A percentile compares a stretch with the other conserved stretches of the same genome.
Conservation (phyloP, 352 stramenopile species). For the Globisporangium cystogenes region DNA sequence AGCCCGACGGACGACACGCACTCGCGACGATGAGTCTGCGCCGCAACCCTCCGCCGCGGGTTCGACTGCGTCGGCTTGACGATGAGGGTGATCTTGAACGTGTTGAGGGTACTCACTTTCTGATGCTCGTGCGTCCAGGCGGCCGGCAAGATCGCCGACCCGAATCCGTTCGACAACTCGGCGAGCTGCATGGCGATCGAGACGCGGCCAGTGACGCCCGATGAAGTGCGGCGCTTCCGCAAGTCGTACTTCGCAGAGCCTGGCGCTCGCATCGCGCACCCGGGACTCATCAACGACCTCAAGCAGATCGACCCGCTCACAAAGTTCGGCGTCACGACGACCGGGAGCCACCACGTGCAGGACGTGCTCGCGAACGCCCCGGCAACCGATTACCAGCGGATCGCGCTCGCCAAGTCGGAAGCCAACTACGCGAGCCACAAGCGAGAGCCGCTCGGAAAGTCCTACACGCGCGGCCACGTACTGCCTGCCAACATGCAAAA, state of each 20-base stretch:
- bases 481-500: slow-evolving; percentile 49
- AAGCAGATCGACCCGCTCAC: slow-evolving; percentile 50
- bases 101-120: neutral
- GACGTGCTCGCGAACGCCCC: slow-evolving; percentile 47
- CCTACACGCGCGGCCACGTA: slow-evolving; percentile 58
- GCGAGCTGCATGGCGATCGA: slow-evolving; percentile 53
- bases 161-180: slow-evolving; percentile 32
- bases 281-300: slow-evolving; percentile 74
- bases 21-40: slow-evolving; percentile 9
- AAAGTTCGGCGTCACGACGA: slow-evolving; percentile 69
- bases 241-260: slow-evolving; percentile 85
- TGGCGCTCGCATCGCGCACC: slow-evolving; percentile 65
- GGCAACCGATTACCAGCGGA: slow-evolving; percentile 54
- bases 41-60: slow-evolving; percentile 21
- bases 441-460: slow-evolving; percentile 71
- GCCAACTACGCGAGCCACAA: slow-evolving; percentile 75
- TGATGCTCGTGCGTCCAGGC: slow-evolving; percentile 16
- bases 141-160: slow-evolving; percentile 34
- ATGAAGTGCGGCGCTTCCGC: slow-evolving; percentile 67
- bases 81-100: no score
- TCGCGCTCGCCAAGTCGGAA: slow-evolving; percentile 66
- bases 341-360: slow-evolving; percentile 55
- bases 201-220: slow-evolving; percentile 52
- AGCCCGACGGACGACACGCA: no score
- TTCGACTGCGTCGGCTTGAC: no score